Evolutionary conservation across 768 basidiomycete species (phyloP).

Genomic region (Russula dissimulans): DNA sequence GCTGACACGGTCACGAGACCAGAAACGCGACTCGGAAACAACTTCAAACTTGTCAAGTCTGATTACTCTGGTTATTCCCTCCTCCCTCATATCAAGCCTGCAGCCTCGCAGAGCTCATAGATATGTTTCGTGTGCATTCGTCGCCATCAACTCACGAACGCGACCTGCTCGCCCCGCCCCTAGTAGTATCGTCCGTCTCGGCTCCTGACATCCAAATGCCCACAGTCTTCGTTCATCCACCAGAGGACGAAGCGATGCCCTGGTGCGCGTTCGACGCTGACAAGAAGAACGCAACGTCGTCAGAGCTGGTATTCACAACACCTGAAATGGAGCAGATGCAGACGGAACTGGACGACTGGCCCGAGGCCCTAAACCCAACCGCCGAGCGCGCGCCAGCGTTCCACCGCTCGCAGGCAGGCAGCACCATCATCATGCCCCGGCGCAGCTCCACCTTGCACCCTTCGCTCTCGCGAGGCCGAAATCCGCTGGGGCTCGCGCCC

Average conservation of each 20-base stretch:
- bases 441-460: slow-evolving; percentile 15
- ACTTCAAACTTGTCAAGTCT: background rate
- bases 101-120: slow-evolving; percentile 9
- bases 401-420: slow-evolving; percentile 21
- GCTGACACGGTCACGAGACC: slow-evolving; percentile 10
- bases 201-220: slow-evolving; percentile 23
- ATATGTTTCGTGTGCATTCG: slow-evolving; percentile 25
- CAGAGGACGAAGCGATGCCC: slow-evolving; percentile 32
- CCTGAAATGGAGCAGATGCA: slow-evolving; percentile 27
- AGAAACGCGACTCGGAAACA: background rate
- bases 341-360: slow-evolving; percentile 23
- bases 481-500: slow-evolving; percentile 1
- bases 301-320: slow-evolving; percentile 18
- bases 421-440: slow-evolving; percentile 25
- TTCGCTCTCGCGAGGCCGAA: background rate
- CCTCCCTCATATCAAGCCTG: background rate
- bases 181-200: slow-evolving; percentile 21
- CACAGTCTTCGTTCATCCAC: slow-evolving; percentile 30
- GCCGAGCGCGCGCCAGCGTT: slow-evolving; percentile 27
- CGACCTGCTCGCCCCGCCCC: slow-evolving; percentile 21
- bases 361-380: slow-evolving; percentile 20
- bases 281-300: slow-evolving; percentile 11
- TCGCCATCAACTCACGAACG: slow-evolving; percentile 17
- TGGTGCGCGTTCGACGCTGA: slow-evolving; percentile 29
- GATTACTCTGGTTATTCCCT: background rate